A percentile compares a stretch with the other conserved stretches of the same genome.
phyloP scores from a whole-genome alignment of 768 basidiomycete genomes.

The Lentinula edodes region DNA sequence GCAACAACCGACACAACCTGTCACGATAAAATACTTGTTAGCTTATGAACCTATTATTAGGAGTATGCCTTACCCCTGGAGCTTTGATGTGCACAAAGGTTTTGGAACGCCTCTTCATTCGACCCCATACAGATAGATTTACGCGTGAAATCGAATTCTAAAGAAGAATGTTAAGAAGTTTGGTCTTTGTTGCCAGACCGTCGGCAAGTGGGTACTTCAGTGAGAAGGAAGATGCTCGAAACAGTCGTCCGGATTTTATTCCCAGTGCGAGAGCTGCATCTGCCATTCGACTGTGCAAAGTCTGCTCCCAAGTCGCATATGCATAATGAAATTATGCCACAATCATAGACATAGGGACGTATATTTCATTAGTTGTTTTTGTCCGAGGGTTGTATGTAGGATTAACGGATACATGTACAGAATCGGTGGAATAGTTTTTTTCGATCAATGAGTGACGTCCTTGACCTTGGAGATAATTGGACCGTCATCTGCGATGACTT shows the following conservation, averaged over 20 bases:
- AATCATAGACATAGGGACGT: not conserved
- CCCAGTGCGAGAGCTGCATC: not conserved
- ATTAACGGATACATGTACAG: not conserved
- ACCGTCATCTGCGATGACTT: conserved; percentile 35
- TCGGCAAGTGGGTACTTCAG: not conserved
- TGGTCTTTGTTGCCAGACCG: too few species aligned
- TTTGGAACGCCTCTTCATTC: too few species aligned
- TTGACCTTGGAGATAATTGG: conserved; percentile 17
- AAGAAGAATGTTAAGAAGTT: too few species aligned
- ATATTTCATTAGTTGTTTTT: not conserved
- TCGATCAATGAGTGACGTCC: not conserved
- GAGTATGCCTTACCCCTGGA: too few species aligned
- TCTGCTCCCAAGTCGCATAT: not conserved
- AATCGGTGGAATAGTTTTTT: not conserved
- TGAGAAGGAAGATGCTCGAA: not conserved
- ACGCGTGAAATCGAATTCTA: too few species aligned
- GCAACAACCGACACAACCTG: too few species aligned
- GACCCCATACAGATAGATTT: too few species aligned
- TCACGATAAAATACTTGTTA: too few species aligned
- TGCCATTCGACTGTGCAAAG: not conserved
- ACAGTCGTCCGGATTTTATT: not conserved
- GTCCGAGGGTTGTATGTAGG: not conserved
- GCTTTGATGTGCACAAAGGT: too few species aligned
- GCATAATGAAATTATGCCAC: not conserved
- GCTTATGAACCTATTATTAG: too few species aligned